Conservation (phyloP, 1,284 basidiomycete species). For the Heliocybe sulcata region DNA sequence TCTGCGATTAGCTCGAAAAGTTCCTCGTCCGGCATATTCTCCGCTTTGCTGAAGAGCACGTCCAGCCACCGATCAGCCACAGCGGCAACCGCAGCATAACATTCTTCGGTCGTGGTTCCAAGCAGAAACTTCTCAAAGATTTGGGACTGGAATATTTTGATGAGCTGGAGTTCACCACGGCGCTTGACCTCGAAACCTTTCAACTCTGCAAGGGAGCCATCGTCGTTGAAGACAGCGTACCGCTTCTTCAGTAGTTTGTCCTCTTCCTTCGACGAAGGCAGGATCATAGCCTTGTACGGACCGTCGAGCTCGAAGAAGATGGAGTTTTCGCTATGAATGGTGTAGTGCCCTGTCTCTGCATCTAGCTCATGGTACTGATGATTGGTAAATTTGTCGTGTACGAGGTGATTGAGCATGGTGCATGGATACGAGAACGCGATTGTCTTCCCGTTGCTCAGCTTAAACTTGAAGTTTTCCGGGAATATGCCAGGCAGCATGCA, state of each 20-base stretch:
- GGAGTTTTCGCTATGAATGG: constrained; percentile 93
- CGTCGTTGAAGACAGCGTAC: constrained; percentile 99
- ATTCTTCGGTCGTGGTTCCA: constrained; percentile 89
- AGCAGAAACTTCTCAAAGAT: constrained; percentile 98
- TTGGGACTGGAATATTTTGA: constrained; percentile 99
- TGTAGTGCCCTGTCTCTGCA: constrained; percentile 78
- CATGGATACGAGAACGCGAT: constrained; percentile 97
- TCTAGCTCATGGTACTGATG: constrained; percentile 96
- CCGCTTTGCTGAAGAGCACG: constrained; percentile 85
- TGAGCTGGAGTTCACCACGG: constrained; percentile 94
- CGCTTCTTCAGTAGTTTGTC: constrained; percentile 99
- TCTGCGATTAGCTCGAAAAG: constrained; percentile 98
- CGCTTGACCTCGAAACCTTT: constrained; percentile 99
- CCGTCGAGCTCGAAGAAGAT: constrained; percentile 99
- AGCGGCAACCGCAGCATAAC: constrained; percentile 90
- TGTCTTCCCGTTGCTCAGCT: constrained; percentile 82
- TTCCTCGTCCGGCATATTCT: constrained; percentile 84
- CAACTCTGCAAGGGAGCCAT: constrained; percentile 93
- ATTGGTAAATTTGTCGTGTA: constrained; percentile 94
- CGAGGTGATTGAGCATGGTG: constrained; percentile 99
- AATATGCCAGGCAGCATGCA: constrained; percentile 99
- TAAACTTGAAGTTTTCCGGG: constrained; percentile 97
- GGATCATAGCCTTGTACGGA: constrained; percentile 98
- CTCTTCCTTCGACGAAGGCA: constrained; percentile 98
- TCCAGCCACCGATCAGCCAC: constrained; percentile 98